phyloP scores from a whole-genome alignment of 2,329 filamentous ascomycete genomes.

The Colletotrichum theobromicola region DNA sequence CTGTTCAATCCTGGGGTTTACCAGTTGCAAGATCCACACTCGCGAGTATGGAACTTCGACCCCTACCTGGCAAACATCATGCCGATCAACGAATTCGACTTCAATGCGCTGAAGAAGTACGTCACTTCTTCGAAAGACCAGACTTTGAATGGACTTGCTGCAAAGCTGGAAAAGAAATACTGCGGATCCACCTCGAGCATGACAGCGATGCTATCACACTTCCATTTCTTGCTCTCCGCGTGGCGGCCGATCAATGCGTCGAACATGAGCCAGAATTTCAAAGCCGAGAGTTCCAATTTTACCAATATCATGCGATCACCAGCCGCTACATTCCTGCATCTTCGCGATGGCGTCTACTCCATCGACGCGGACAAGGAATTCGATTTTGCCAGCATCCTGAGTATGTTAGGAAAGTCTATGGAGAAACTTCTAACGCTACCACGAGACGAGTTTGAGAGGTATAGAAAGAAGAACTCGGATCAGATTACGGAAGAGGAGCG shows the following conservation, averaged over 20 bases:
- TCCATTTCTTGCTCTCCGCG: conserved; percentile 87
- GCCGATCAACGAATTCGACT: conserved; percentile 92
- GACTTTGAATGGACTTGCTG: conserved; percentile 72
- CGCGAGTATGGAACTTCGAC: conserved; percentile 94
- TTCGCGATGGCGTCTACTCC: conserved; percentile 85
- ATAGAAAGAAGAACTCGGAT: conserved; percentile 71
- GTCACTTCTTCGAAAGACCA: conserved; percentile 89
- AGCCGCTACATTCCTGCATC: conserved; percentile 80
- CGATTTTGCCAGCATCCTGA: conserved; percentile 83
- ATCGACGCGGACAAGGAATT: conserved; percentile 96
- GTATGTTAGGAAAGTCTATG: conserved; percentile 93
- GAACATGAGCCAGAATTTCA: conserved; percentile 72
- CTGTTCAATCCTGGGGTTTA: conserved; percentile 96
- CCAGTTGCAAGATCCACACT: conserved; percentile 85
- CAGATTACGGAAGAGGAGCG: conserved; percentile 75
- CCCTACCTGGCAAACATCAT: conserved; percentile 93
- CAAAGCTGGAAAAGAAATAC: conserved; percentile 75
- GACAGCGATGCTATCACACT: conserved; percentile 86
- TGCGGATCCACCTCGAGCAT: conserved; percentile 97
- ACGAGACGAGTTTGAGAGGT: conserved; percentile 84
- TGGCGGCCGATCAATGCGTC: conserved; percentile 77
- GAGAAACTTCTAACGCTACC: conserved; percentile 90
- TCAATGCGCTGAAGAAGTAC: conserved; percentile 82
- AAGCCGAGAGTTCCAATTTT: conserved; percentile 65
- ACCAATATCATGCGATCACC: conserved; percentile 77